Percentiles rank a stretch among this genome's conserved stretches.
These are phyloP conservation scores for Arthrobotrys musiformis DNA, from an alignment of 2,329 filamentous ascomycete genomes.

Conservation along the genomic window DNA sequence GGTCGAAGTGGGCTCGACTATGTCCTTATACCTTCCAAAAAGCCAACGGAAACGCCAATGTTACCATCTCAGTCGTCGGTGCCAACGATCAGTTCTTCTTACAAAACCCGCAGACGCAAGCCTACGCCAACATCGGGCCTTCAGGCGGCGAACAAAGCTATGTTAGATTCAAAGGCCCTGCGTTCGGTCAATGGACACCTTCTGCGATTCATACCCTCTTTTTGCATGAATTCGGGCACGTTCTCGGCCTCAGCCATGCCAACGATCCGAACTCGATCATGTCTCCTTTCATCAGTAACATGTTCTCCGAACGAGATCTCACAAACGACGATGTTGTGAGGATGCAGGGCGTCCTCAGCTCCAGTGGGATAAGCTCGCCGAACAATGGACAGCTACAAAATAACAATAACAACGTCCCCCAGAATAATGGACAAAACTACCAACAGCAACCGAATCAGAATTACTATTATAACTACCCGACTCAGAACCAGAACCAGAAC, in stretches of 20 bases:
- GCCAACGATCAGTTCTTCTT: constrained; percentile 21
- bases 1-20: constrained; percentile 22
- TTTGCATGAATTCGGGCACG: constrained; percentile 36
- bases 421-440: background rate
- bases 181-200: background rate
- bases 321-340: constrained; percentile 17
- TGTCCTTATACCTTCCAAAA: constrained; percentile 34
- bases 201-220: constrained; percentile 29
- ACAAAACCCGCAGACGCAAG: constrained; percentile 15
- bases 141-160: background rate
- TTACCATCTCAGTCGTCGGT: constrained; percentile 20
- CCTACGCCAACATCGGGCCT: constrained; percentile 16
- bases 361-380: background rate
- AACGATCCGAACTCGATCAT: constrained; percentile 12
- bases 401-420: background rate
- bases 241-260: constrained; percentile 13
- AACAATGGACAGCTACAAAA: constrained; percentile 8
- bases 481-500: background rate
- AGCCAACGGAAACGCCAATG: constrained; percentile 16
- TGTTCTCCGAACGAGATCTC: constrained; percentile 18
- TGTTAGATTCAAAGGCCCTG: constrained; percentile 15
- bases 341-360: constrained; percentile 1
- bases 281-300: constrained; percentile 15
- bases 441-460: background rate
- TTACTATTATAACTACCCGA: background rate